Evolutionary conservation across 164 flowering plant genomes (phyloP), one percentile per base, ranked within the genome.

Genomic region (Dillenia turbinata): DNA sequence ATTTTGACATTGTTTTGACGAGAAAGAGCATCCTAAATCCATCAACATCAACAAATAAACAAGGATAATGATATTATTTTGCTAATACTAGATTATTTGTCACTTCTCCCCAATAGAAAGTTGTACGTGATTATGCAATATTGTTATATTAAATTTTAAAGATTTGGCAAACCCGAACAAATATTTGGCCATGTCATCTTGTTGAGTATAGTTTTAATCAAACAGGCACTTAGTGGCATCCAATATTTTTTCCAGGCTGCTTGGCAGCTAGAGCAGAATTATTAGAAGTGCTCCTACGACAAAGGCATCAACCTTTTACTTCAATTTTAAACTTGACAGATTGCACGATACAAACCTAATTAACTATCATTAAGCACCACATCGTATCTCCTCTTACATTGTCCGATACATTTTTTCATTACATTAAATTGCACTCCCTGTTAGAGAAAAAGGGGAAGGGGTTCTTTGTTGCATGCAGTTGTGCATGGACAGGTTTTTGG

Each of bases 401-500:
- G 53, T 12, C 2, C 26, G 16, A 47, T 43, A 5, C 13, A 19
- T 47, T 48, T 13, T 26, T 56, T 8, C 24, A 57, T 9, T 47
- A 52, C 43, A 40, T 13, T 45, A 5, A 11, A 45, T 2, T 44
- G 40, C 15, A 40, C 9, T 57, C 7, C 47, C 13, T 17, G 12
- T 57, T 62, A 12, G 1, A 26, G 26, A 33, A 6, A 33, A 33
- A 5, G 40, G 5, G 40, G 40, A 33, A 33, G 40, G 40, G 54
- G 49, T 52, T 17, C 3, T 13, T 9, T 50, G 49, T 71, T 82
- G 77, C 83, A 84, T 83, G 87, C 63, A 71, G 13, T 61, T 68
- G 62, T 85, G 81, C 78, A 73, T 72, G 80, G 58, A 65, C 65
- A 60, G 43, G 17, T 61, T 60, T 57, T 53, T n/a, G 75, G 86